A percentile compares a stretch with the other conserved stretches of the same genome.
Evolutionary conservation across 805 yeast species (phyloP).

Genomic region (Wickerhamomyces kurtzmanii): DNA sequence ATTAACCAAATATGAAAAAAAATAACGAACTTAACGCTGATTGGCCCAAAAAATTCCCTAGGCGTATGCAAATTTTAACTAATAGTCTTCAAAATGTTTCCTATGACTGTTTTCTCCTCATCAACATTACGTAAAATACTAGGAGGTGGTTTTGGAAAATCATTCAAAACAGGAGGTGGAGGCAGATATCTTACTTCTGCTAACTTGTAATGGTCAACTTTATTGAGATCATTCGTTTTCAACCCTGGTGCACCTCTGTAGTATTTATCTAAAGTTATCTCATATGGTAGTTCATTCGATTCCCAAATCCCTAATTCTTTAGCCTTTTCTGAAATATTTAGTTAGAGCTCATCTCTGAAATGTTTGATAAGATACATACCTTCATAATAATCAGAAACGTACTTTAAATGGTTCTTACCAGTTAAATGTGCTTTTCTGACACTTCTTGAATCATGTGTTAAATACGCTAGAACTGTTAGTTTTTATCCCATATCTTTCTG

Average conservation of each 20-base stretch:
- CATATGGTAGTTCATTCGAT: conserved; percentile 21
- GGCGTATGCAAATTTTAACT: conserved; percentile 4
- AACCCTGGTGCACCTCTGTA: conserved; percentile 26
- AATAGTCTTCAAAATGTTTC: conserved; percentile 12
- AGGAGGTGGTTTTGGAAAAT: conserved; percentile 16
- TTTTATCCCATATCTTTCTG: too few relatives aligned
- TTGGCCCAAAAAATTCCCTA: conserved; percentile 3
- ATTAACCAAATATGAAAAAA: too few relatives aligned
- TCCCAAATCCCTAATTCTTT: conserved; percentile 9
- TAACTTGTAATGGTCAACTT: conserved; percentile 10
- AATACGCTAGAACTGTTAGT: conserved; percentile 31
- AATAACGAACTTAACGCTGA: conserved; percentile 1
- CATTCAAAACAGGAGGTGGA: conserved; percentile 14
- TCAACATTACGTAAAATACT: conserved; percentile 9
- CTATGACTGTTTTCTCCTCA: conserved; percentile 7
- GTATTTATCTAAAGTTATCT: conserved; percentile 24
- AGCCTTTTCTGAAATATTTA: conserved; percentile 10
- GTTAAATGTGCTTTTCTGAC: conserved; percentile 72
- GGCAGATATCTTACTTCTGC: conserved; percentile 11
- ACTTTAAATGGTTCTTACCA: conserved; percentile 68
- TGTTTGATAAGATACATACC: conserved; percentile 22
- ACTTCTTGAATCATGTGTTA: conserved; percentile 84
- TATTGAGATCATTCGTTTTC: background rate
- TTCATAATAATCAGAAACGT: conserved; percentile 70
- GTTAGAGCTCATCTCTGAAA: too few relatives aligned